Percentiles rank a stretch among this genome's conserved stretches.
phyloP scores from a whole-genome alignment of 495 filamentous ascomycete genomes.

The Podospora pseudopauciseta region DNA sequence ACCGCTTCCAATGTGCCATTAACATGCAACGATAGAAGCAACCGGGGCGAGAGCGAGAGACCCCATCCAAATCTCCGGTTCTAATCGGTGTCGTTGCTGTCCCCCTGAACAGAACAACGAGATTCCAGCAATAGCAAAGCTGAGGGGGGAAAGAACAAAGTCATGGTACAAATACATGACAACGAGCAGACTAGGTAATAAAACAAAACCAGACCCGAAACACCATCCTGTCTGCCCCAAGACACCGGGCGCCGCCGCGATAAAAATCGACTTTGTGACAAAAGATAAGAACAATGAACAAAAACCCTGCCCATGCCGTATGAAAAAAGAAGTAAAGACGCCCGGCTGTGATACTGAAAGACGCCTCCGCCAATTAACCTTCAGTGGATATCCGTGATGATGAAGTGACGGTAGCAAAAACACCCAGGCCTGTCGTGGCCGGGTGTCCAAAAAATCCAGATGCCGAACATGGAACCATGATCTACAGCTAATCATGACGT shows the following conservation, averaged over 20 bases:
- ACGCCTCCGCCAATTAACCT: slow-evolving; percentile 12
- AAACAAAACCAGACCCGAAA: slow-evolving; percentile 18
- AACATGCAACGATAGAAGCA: slow-evolving; percentile 12
- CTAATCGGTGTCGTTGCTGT: neutral
- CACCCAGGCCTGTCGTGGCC: slow-evolving; percentile 3
- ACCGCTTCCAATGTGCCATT: slow-evolving; percentile 1
- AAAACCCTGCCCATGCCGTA: slow-evolving; percentile 11
- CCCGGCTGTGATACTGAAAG: slow-evolving; percentile 11
- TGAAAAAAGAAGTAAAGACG: slow-evolving; percentile 10
- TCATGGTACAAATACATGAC: neutral
- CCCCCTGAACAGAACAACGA: neutral
- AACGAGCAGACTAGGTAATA: slow-evolving; percentile 6
- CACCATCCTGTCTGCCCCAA: slow-evolving; percentile 20
- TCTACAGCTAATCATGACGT: slow-evolving; percentile 21
- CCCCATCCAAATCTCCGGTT: neutral
- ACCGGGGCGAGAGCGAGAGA: slow-evolving; percentile 4
- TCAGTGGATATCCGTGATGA: slow-evolving; percentile 17
- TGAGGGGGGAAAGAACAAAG: neutral
- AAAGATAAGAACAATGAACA: slow-evolving; percentile 16
- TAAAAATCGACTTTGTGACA: slow-evolving; percentile 20
- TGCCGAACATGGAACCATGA: slow-evolving; percentile 23
- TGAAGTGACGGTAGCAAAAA: slow-evolving; percentile 18
- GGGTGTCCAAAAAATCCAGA: slow-evolving; percentile 18
- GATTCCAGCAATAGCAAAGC: neutral
- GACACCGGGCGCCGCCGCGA: slow-evolving; percentile 31